Evolutionary conservation across 805 yeast species (phyloP).

Genomic region (Jamesozyma rosinii): DNA sequence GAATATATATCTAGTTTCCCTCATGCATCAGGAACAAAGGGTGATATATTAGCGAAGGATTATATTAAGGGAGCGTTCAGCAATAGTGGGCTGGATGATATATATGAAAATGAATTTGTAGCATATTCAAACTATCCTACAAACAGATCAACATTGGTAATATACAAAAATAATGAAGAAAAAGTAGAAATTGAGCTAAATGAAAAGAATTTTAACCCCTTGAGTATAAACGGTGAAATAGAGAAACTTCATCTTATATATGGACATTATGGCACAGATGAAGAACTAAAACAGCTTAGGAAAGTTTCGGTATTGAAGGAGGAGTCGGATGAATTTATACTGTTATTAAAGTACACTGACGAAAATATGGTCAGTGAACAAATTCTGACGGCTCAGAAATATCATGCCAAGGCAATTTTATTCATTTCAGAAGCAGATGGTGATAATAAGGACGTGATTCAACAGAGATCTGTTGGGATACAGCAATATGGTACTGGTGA

Average conservation of each 20-base stretch:
- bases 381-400: constrained; percentile 42
- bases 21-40: constrained; percentile 80
- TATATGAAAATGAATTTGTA: constrained; percentile 34
- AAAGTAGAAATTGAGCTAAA: constrained; percentile 19
- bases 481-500: constrained; percentile 64
- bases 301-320: constrained; percentile 14
- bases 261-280: constrained; percentile 53
- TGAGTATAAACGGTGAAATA: constrained; percentile 50
- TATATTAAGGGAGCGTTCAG: constrained; percentile 52
- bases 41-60: constrained; percentile 59
- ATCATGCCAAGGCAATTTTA: constrained; percentile 54
- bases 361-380: constrained; percentile 43
- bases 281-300: constrained; percentile 42
- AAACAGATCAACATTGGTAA: constrained; percentile 22
- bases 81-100: constrained; percentile 43
- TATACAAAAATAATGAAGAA: constrained; percentile 18
- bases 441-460: constrained; percentile 21
- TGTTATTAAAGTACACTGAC: constrained; percentile 49
- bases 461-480: constrained; percentile 41
- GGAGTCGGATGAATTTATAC: constrained; percentile 34
- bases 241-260: constrained; percentile 44
- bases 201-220: constrained; percentile 51
- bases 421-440: constrained; percentile 46
- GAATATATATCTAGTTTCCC: constrained; percentile 70
- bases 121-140: constrained; percentile 59